Evolutionary conservation across 495 filamentous ascomycete species (phyloP).

Genomic region (Acidiella bohemica): DNA sequence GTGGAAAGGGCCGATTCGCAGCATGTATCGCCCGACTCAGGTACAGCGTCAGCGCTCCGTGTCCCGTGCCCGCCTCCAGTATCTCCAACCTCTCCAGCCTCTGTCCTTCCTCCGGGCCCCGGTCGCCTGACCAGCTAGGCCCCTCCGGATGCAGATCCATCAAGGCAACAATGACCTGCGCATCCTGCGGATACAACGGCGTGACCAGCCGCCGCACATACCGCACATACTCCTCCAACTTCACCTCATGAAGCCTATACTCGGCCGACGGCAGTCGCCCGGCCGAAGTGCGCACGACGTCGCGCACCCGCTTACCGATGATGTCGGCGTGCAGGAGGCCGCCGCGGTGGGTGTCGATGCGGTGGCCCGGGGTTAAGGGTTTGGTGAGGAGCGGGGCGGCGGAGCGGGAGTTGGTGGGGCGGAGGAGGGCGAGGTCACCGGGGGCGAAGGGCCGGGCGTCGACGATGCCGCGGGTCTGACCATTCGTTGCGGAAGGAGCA

Average conservation of each 20-base stretch:
- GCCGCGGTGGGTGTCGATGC: constrained; percentile 38
- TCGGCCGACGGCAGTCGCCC: constrained; percentile 25
- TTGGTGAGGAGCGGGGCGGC: constrained; percentile 35
- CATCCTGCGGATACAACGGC: constrained; percentile 65
- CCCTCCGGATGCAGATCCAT: constrained; percentile 48
- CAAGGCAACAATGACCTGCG: constrained; percentile 55
- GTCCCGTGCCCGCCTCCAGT: constrained; percentile 69
- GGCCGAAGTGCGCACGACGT: constrained; percentile 40
- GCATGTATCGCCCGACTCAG: constrained; percentile 63
- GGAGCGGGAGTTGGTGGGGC: constrained; percentile 28
- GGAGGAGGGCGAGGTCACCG: constrained; percentile 46
- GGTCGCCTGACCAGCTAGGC: constrained; percentile 13
- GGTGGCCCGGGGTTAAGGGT: constrained; percentile 35
- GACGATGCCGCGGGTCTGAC: neutral
- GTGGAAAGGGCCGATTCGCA: constrained; percentile 40
- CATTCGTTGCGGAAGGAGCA: neutral
- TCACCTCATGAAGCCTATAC: constrained; percentile 47
- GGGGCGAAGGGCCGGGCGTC: constrained; percentile 5
- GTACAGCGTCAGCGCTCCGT: constrained; percentile 61
- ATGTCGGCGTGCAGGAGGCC: constrained; percentile 44
- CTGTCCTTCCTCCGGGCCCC: constrained; percentile 17
- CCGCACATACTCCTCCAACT: constrained; percentile 56
- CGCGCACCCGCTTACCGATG: constrained; percentile 46
- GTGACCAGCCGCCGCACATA: constrained; percentile 53
- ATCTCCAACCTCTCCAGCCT: constrained; percentile 41